These are phyloP conservation scores for Pyrenula massariospora DNA, from an alignment of 495 filamentous ascomycete species.

Conservation along the genomic window DNA sequence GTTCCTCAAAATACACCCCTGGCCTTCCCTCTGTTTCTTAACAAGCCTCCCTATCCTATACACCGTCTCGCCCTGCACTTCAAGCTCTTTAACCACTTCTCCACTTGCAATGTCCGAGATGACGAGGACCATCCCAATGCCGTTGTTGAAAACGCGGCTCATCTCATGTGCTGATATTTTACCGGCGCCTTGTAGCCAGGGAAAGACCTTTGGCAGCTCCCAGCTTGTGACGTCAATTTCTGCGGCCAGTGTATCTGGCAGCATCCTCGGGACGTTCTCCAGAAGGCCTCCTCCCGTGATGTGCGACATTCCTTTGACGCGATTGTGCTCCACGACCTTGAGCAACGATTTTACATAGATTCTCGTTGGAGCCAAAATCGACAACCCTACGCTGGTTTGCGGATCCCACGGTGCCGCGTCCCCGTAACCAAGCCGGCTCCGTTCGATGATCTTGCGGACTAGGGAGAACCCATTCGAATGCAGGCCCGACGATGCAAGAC, in stretches of 20 bases:
- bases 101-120: conserved; percentile 47
- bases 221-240: conserved; percentile 64
- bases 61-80: conserved; percentile 61
- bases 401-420: conserved; percentile 56
- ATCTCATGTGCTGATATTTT: conserved; percentile 65
- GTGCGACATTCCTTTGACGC: conserved; percentile 83
- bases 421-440: conserved; percentile 53
- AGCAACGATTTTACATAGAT: conserved; percentile 74
- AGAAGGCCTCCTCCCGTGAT: conserved; percentile 89
- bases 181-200: conserved; percentile 74
- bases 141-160: conserved; percentile 85
- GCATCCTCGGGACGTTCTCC: conserved; percentile 90
- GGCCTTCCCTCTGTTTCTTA: conserved; percentile 20
- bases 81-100: conserved; percentile 38
- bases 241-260: conserved; percentile 63
- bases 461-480: conserved; percentile 97
- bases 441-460: conserved; percentile 73
- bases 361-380: conserved; percentile 64
- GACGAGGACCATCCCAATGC: conserved; percentile 83
- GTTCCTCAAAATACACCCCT: conserved; percentile 57
- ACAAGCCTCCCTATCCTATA: conserved; percentile 62
- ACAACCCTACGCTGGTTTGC: conserved; percentile 46
- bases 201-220: conserved; percentile 62
- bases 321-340: conserved; percentile 39
- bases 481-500: conserved; percentile 67